A percentile compares a stretch with the other conserved stretches of the same genome.
Evolutionary conservation across 305 asterid species (phyloP).

Genomic region (Fraxinus xanthoxyloides): DNA sequence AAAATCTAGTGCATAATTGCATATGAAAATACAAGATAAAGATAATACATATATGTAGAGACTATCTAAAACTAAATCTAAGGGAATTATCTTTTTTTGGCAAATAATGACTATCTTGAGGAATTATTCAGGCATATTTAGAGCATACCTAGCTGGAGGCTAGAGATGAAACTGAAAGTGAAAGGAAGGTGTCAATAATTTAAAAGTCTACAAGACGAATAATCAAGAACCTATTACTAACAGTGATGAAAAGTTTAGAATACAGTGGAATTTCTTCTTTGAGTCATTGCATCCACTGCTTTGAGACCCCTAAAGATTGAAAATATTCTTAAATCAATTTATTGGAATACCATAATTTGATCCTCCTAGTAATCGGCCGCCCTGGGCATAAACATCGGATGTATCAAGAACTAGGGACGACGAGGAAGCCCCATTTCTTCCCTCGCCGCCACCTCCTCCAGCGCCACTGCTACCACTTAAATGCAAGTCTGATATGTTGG

Average conservation of each 20-base stretch:
- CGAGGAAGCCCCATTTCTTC: constrained; percentile 27
- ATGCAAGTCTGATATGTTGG: constrained; percentile 63
- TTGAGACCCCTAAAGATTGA: constrained; percentile 11
- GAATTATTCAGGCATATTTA: constrained; percentile 6
- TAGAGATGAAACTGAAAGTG: constrained; percentile 21
- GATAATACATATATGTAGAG: neutral
- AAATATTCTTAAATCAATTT: constrained; percentile 28
- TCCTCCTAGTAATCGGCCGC: constrained; percentile 53
- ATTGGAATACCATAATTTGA: constrained; percentile 53
- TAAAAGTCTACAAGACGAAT: constrained; percentile 6
- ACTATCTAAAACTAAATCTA: neutral
- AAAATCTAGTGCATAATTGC: neutral
- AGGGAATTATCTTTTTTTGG: neutral
- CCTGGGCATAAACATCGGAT: constrained; percentile 36
- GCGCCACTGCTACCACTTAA: constrained; percentile 41
- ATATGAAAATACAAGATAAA: neutral
- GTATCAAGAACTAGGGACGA: constrained; percentile 28
- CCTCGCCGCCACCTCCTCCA: constrained; percentile 10
- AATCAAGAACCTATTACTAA: constrained; percentile 9
- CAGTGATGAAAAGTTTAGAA: neutral
- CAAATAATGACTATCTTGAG: neutral
- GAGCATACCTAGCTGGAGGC: constrained; percentile 20
- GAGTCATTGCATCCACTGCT: neutral
- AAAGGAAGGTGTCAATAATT: constrained; percentile 5
- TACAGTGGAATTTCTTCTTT: constrained; percentile 7